A percentile compares a stretch with the other conserved stretches of the same genome.
phyloP scores from a whole-genome alignment of 2,329 filamentous ascomycete species.

The Plenodomus tracheiphilus region DNA sequence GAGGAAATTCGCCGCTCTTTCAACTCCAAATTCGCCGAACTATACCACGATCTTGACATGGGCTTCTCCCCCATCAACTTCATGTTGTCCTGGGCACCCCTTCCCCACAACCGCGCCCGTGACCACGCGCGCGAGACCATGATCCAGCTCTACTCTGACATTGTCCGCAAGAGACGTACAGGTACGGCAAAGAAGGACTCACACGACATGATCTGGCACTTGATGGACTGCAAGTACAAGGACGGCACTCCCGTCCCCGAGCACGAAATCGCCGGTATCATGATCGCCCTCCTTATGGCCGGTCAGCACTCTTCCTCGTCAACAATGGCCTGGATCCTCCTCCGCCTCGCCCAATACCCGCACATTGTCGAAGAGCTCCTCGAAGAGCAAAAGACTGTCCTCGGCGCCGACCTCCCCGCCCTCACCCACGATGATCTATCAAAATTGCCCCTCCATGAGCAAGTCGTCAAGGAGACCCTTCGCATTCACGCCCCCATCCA shows the following conservation, averaged over 20 bases:
- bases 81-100: slow-evolving; percentile 82
- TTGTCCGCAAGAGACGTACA: slow-evolving; percentile 72
- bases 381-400: slow-evolving; percentile 73
- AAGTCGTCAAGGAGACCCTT: slow-evolving; percentile 89
- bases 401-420: slow-evolving; percentile 74
- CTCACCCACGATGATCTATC: slow-evolving; percentile 77
- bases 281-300: slow-evolving; percentile 92
- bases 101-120: slow-evolving; percentile 84
- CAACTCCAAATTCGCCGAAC: slow-evolving; percentile 75
- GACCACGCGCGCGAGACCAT: slow-evolving; percentile 80
- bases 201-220: slow-evolving; percentile 83
- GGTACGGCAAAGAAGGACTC: slow-evolving; percentile 55
- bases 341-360: slow-evolving; percentile 76
- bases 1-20: slow-evolving; percentile 80
- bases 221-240: slow-evolving; percentile 87
- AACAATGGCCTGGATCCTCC: slow-evolving; percentile 81
- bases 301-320: slow-evolving; percentile 88
- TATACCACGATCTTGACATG: slow-evolving; percentile 90
- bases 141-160: slow-evolving; percentile 79
- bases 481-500: slow-evolving; percentile 91
- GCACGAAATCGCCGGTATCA: slow-evolving; percentile 85
- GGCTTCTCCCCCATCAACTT: slow-evolving; percentile 90
- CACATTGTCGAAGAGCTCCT: slow-evolving; percentile 80
- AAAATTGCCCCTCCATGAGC: slow-evolving; percentile 78
- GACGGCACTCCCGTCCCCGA: slow-evolving; percentile 78